Percentiles rank a stretch among this genome's conserved stretches.
Conservation (phyloP, 2,329 filamentous ascomycete genomes). For the Cladosporium sp. region DNA sequence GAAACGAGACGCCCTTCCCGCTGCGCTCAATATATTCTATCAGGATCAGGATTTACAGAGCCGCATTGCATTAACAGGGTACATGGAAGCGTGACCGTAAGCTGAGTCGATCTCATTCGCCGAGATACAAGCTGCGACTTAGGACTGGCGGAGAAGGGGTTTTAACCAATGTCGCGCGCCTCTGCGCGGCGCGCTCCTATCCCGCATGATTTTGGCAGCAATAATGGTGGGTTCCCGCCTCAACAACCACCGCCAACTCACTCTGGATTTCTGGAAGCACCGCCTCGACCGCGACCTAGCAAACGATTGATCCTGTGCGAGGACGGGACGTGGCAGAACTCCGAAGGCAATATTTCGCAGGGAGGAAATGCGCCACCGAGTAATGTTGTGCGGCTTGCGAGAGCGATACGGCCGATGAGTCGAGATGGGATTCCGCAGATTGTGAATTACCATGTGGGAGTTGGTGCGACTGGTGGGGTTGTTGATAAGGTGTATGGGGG, state of each 20-base stretch:
- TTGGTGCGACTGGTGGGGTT: constrained; percentile 42
- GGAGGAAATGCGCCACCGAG: constrained; percentile 42
- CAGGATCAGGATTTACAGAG: not conserved
- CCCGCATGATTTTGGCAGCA: not conserved
- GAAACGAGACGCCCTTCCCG: not conserved
- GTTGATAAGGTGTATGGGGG: constrained; percentile 35
- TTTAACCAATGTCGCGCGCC: constrained; percentile 7
- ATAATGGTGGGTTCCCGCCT: not conserved
- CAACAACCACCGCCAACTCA: not conserved
- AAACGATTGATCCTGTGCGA: constrained; percentile 23
- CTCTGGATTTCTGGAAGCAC: constrained; percentile 9
- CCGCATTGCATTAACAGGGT: not conserved
- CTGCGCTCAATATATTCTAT: not conserved
- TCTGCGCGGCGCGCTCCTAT: constrained; percentile 1
- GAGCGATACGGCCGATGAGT: constrained; percentile 46
- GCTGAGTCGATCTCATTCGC: not conserved
- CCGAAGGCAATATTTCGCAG: constrained; percentile 44
- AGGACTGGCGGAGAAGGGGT: not conserved
- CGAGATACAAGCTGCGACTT: not conserved
- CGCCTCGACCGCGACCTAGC: constrained; percentile 10
- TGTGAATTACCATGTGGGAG: constrained; percentile 48
- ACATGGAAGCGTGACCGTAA: not conserved
- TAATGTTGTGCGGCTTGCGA: constrained; percentile 47
- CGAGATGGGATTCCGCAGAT: constrained; percentile 48
- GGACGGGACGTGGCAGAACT: constrained; percentile 41